Percentiles rank a stretch among this genome's conserved stretches.
Evolutionary conservation across 495 filamentous ascomycete species (phyloP).

Genomic region (Chaetomium fimeti): DNA sequence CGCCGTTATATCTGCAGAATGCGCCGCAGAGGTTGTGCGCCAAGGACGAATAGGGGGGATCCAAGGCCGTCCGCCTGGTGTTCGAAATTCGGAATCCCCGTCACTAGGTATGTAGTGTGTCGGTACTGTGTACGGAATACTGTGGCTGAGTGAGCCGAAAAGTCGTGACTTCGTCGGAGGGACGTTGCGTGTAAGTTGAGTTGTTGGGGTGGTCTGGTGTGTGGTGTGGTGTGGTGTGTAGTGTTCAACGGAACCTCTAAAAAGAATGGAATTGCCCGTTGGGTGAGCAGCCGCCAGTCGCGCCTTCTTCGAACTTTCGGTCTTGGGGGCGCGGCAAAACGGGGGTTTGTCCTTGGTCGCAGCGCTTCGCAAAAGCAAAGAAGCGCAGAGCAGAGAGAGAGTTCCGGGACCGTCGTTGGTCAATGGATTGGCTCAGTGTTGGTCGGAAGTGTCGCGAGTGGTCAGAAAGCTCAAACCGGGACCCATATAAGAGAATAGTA

Average conservation of each 20-base stretch:
- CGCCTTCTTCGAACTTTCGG: neutral
- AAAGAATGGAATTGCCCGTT: no score
- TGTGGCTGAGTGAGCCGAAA: neutral
- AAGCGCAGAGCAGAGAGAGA: neutral
- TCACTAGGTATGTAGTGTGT: neutral
- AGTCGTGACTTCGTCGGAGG: neutral
- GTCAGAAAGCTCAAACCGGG: conserved; percentile 24
- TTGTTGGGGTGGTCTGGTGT: neutral
- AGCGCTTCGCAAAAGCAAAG: conserved; percentile 6
- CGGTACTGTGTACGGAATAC: no score
- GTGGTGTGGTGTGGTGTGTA: neutral
- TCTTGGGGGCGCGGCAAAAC: conserved; percentile 7
- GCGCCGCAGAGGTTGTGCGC: neutral
- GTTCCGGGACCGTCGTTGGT: conserved; percentile 1
- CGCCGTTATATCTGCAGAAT: neutral
- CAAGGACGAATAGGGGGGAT: neutral
- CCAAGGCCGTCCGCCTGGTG: neutral
- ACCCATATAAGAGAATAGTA: conserved; percentile 24
- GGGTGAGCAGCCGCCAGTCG: neutral
- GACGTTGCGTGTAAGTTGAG: neutral
- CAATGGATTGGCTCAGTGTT: neutral
- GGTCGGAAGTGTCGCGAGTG: neutral
- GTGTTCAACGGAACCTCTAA: no score
- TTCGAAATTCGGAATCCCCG: neutral
- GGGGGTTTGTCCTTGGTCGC: neutral